Conservation (phyloP, 306 rosid species). For the Acacia melanoxylon region DNA sequence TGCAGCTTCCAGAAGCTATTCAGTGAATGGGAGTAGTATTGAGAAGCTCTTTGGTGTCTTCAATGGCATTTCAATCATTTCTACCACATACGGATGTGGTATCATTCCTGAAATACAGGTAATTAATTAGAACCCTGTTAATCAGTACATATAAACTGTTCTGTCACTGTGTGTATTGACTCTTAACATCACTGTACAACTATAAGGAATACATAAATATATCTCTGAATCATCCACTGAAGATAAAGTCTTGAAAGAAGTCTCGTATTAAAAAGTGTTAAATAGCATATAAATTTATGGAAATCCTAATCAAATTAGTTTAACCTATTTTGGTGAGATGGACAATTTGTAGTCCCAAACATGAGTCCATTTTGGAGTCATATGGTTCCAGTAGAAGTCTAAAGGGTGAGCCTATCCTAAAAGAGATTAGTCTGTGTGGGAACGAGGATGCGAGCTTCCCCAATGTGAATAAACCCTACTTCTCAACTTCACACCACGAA, state of each 20-base stretch:
- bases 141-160: background rate
- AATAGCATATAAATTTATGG: background rate
- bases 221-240: background rate
- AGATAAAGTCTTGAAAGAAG: background rate
- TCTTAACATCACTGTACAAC: background rate
- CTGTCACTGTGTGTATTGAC: background rate
- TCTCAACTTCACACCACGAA: no score
- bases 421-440: no score
- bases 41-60: conserved; percentile 51
- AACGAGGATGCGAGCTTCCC: no score
- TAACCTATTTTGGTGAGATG: background rate
- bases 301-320: background rate
- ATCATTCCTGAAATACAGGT: conserved; percentile 91
- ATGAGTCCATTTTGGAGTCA: no score
- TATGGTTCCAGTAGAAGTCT: no score
- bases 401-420: no score
- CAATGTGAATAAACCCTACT: no score
- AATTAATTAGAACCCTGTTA: background rate
- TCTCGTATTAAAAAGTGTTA: background rate
- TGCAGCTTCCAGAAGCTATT: conserved; percentile 51
- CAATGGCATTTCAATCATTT: conserved; percentile 72
- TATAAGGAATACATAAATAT: background rate
- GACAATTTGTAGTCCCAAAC: no score
- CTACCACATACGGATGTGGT: conserved; percentile 70
- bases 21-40: conserved; percentile 40